Base-by-base conservation (phyloP, 768 basidiomycete species). In the Rossbeevera mucosa region DNA sequence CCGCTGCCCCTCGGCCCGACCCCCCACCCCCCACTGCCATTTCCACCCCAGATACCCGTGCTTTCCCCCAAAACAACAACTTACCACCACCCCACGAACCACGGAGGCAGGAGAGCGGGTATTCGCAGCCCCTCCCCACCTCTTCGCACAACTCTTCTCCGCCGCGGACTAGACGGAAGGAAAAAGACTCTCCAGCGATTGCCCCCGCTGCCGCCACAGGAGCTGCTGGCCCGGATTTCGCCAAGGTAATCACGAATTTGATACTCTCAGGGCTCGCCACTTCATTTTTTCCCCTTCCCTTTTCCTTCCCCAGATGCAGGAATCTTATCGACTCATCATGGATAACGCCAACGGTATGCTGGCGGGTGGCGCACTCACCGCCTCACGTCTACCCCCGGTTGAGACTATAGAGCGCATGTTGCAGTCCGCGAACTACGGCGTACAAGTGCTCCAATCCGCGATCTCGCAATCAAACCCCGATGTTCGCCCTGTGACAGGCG, bases 311-410 rank as follows among this genome's bases (percentile, higher is more conserved):
- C 51, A 78, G 76, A 65, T 78, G 51, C 57, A 70, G 50, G 76
- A 78, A 18, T 77, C 75, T 22, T 78, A 78, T 61, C 66, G 70
- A 40, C 51, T 72, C 42, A 69, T 78, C 55, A 64, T 78, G 55
- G 73, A 78, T 55, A 65, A 55, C 47, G 58, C 72, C n/a, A 65
- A 63, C 16, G 64, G 58, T 58, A 61, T 71, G 51, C 47, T 72
- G 49, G 25, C 50, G 13, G 40, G 55, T 14, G 63, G 57, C 46
- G 47, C 62, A 52, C 62, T 58, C 53, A 59, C 29, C 54, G 61
- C 45, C 56, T 60, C 48, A 48, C 63, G 54, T 47, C 47, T 52
- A 30, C 63, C 59, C 57, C 61, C 70, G 18, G 61, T 41, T 9
- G 74, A 76, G 49, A 59, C 48, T 20, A 48, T 78, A n/a, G 77